Evolutionary conservation across 2,329 filamentous ascomycete species (phyloP).

Genomic region (Hypoxylon sp.): DNA sequence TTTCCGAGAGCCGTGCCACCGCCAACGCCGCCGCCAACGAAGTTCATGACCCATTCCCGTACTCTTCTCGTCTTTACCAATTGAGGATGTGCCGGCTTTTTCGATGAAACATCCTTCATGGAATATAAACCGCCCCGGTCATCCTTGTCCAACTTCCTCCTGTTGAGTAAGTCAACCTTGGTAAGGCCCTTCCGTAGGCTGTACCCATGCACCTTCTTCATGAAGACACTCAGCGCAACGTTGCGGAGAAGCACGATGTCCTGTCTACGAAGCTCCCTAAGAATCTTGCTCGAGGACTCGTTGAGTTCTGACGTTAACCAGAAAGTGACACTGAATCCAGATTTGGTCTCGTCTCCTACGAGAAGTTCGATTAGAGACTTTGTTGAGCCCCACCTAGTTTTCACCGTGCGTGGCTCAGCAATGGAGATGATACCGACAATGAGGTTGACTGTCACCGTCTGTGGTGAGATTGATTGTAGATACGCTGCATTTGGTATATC

Average conservation of each 20-base stretch:
- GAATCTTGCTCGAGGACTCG: slow-evolving; percentile 38
- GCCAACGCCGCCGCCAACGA: slow-evolving; percentile 67
- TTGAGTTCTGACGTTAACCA: slow-evolving; percentile 72
- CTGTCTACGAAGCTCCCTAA: slow-evolving; percentile 70
- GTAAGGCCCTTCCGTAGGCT: slow-evolving; percentile 81
- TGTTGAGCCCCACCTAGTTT: slow-evolving; percentile 73
- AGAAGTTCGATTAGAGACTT: slow-evolving; percentile 81
- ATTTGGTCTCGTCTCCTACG: slow-evolving; percentile 86
- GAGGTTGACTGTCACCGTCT: slow-evolving; percentile 85
- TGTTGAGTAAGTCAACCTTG: slow-evolving; percentile 76
- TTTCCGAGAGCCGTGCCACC: slow-evolving; percentile 50
- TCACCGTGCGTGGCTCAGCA: slow-evolving; percentile 75
- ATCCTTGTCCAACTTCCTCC: slow-evolving; percentile 65
- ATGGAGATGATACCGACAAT: slow-evolving; percentile 85
- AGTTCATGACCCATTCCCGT: slow-evolving; percentile 80
- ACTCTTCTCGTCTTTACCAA: slow-evolving; percentile 76
- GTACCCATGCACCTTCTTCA: slow-evolving; percentile 85
- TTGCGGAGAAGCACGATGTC: slow-evolving; percentile 87
- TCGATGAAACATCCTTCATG: slow-evolving; percentile 62
- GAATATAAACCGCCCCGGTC: slow-evolving; percentile 72
- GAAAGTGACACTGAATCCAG: slow-evolving; percentile 86
- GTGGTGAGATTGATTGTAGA: slow-evolving; percentile 77
- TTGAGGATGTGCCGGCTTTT: slow-evolving; percentile 62
- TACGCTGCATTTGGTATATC: slow-evolving; percentile 78
- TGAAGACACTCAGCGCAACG: slow-evolving; percentile 82